Evolutionary conservation across 306 rosid species (phyloP).

Genomic region (Sesbania bispinosa): DNA sequence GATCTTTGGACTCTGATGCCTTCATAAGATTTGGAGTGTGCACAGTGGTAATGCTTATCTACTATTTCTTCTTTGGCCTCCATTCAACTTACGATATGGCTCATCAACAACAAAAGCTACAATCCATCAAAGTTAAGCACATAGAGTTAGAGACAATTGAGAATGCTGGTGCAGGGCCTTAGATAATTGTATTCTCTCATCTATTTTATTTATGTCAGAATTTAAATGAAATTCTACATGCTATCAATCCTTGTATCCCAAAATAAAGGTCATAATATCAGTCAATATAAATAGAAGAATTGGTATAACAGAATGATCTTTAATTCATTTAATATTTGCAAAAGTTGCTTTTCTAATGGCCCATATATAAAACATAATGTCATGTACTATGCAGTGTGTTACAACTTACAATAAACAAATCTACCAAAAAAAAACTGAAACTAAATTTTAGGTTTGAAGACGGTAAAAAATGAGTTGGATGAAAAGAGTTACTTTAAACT

Average conservation of each 20-base stretch:
- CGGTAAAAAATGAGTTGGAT: no score
- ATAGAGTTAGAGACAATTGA: constrained; percentile 28
- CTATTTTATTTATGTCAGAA: background rate
- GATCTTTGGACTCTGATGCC: constrained; percentile 46
- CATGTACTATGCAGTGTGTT: background rate
- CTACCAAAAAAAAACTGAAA: background rate
- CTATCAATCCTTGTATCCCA: background rate
- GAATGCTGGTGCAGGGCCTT: constrained; percentile 43
- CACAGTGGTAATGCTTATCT: constrained; percentile 52
- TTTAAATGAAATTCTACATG: background rate
- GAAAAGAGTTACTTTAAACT: no score
- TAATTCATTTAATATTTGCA: background rate
- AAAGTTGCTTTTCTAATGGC: background rate
- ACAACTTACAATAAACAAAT: background rate
- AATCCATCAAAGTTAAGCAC: constrained; percentile 16
- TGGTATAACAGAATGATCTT: background rate
- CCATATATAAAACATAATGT: background rate
- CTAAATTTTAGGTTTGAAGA: no score
- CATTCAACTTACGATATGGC: constrained; percentile 86
- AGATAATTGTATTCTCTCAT: constrained; percentile 1
- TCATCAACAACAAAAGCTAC: constrained; percentile 40
- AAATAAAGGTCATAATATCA: background rate
- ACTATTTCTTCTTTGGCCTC: constrained; percentile 68
- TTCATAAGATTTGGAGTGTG: constrained; percentile 73
- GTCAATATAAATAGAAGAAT: background rate